Evolutionary conservation across 2,329 filamentous ascomycete species (phyloP).

Genomic region (Alternaria postmessia): DNA sequence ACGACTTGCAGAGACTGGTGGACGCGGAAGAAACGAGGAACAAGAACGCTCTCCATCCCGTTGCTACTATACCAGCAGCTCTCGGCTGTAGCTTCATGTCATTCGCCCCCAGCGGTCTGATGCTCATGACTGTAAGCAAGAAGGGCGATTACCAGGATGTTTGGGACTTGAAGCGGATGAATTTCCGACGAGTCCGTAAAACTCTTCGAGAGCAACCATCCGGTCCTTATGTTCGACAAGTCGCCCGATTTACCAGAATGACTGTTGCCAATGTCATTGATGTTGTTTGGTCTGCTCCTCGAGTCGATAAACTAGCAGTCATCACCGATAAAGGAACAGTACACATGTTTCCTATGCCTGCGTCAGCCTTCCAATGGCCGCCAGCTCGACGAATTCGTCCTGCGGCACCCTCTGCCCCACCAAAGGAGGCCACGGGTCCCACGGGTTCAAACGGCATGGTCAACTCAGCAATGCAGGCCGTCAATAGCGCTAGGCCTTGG

Average conservation of each 20-base stretch:
- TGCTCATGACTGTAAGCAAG: slow-evolving; percentile 79
- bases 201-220: slow-evolving; percentile 39
- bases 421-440: slow-evolving; percentile 45
- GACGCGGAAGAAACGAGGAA: slow-evolving; percentile 57
- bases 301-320: slow-evolving; percentile 83
- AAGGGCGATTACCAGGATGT: slow-evolving; percentile 85
- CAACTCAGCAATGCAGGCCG: slow-evolving; percentile 53
- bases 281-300: slow-evolving; percentile 83
- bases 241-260: slow-evolving; percentile 89
- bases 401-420: slow-evolving; percentile 28
- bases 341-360: slow-evolving; percentile 87
- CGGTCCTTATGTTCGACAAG: slow-evolving; percentile 72
- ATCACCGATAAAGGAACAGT: slow-evolving; percentile 95
- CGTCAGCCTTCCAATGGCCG: slow-evolving; percentile 86
- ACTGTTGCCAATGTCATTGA: slow-evolving; percentile 91
- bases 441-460: slow-evolving; percentile 45
- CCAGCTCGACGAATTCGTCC: slow-evolving; percentile 64
- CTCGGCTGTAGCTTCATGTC: slow-evolving; percentile 83
- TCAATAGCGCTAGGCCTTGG: slow-evolving; percentile 54
- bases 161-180: slow-evolving; percentile 76
- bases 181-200: slow-evolving; percentile 53
- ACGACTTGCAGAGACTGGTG: slow-evolving; percentile 71
- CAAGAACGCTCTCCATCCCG: slow-evolving; percentile 64
- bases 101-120: slow-evolving; percentile 76
- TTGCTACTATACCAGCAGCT: slow-evolving; percentile 74